These are phyloP conservation scores for Entophlyctis luteolus DNA, from an alignment of 192 early-diverging fungal species.

Conservation along the genomic window DNA sequence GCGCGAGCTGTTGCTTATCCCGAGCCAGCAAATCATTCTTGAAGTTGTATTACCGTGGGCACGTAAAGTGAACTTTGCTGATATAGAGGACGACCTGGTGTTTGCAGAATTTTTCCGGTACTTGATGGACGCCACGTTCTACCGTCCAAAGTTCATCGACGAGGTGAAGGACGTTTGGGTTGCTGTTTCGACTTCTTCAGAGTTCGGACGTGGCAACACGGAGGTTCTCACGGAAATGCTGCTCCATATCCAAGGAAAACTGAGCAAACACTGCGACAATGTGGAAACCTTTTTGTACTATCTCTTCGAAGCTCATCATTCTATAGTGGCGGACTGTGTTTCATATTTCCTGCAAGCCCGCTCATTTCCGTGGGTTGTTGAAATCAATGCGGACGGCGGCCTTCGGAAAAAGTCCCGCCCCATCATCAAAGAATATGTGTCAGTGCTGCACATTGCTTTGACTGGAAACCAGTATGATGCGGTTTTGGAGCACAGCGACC, in stretches of 20 bases:
- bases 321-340: constrained; percentile 22
- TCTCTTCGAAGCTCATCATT: constrained; percentile 28
- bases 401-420: constrained; percentile 4
- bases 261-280: constrained; percentile 23
- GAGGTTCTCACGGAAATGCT: constrained; percentile 36
- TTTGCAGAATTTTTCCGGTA: constrained; percentile 46
- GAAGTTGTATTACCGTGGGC: constrained; percentile 47
- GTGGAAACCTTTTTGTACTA: constrained; percentile 19
- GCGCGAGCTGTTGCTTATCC: constrained; percentile 23
- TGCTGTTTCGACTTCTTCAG: constrained; percentile 20
- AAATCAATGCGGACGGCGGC: not conserved
- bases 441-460: constrained; percentile 32
- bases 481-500: constrained; percentile 26
- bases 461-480: constrained; percentile 30
- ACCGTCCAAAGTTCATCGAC: constrained; percentile 32
- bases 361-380: constrained; percentile 37
- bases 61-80: constrained; percentile 32
- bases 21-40: constrained; percentile 38
- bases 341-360: constrained; percentile 28
- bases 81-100: constrained; percentile 34
- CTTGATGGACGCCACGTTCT: constrained; percentile 47
- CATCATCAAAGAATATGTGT: constrained; percentile 38
- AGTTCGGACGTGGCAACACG: constrained; percentile 38
- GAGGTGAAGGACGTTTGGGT: constrained; percentile 36
- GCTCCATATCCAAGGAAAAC: constrained; percentile 36